phyloP scores from a whole-genome alignment of 83 land plant species.

The Thuja plicata region DNA sequence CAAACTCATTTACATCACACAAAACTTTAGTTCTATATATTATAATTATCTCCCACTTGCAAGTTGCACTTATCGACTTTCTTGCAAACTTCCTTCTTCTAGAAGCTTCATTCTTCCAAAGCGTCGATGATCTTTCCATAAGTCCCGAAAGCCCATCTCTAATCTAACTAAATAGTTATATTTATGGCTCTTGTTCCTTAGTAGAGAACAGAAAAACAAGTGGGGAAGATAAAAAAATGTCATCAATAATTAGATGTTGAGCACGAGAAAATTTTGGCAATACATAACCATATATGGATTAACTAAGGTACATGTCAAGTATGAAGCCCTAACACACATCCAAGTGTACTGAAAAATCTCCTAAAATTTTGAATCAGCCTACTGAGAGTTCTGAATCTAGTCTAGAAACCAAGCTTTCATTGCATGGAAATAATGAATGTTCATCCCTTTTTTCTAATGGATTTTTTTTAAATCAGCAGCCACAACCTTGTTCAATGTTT shows the following conservation, averaged over 20 bases:
- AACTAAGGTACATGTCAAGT: too few relatives aligned
- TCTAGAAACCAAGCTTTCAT: too few relatives aligned
- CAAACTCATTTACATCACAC: neutral
- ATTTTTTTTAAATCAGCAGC: too few relatives aligned
- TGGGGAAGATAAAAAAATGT: neutral
- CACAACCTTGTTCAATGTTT: too few relatives aligned
- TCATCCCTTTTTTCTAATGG: too few relatives aligned
- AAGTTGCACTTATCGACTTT: neutral
- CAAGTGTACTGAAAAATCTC: too few relatives aligned
- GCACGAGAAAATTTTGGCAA: neutral
- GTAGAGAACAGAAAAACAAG: neutral
- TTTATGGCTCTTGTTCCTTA: neutral
- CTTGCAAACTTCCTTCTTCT: neutral
- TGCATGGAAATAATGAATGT: too few relatives aligned
- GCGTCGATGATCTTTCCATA: neutral
- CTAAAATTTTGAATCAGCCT: too few relatives aligned
- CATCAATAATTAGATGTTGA: too few relatives aligned
- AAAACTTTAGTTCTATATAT: neutral
- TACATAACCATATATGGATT: neutral
- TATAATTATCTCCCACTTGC: neutral
- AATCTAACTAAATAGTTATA: neutral
- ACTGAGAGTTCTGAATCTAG: too few relatives aligned
- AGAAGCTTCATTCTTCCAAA: neutral
- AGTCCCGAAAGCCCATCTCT: neutral
- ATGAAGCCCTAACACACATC: too few relatives aligned